Conservation (phyloP, 345 rosid species). For the Eucalyptus polybractea region DNA sequence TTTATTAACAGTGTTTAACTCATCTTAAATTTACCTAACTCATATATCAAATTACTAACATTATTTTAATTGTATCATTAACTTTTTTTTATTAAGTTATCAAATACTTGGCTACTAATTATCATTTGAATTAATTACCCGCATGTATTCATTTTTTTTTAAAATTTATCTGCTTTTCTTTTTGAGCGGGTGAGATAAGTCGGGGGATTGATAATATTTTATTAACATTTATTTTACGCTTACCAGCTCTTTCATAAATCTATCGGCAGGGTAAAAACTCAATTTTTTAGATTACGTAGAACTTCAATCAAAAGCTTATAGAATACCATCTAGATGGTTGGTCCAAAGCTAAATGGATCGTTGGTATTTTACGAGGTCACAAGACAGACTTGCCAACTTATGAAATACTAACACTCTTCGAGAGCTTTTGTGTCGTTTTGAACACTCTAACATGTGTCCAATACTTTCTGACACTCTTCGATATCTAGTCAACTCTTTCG, state of each 20-base stretch:
- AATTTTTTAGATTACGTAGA: background rate
- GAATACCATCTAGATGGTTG: background rate
- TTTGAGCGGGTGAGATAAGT: background rate
- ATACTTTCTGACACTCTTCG: too few species aligned
- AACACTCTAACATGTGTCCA: too few species aligned
- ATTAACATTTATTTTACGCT: background rate
- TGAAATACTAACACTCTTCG: fast-evolving
- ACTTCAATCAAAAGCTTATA: background rate
- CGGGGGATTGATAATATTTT: background rate
- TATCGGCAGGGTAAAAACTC: background rate
- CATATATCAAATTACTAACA: background rate
- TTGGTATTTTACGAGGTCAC: too few species aligned
- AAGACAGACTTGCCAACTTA: too few species aligned
- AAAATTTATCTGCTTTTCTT: background rate
- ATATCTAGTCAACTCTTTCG: too few species aligned
- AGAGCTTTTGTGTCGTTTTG: fast-evolving
- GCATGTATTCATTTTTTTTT: too few species aligned
- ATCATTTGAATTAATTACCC: background rate
- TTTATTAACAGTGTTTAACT: background rate
- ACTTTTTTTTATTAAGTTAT: background rate
- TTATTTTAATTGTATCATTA: background rate
- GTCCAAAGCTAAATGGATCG: background rate
- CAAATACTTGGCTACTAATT: background rate
- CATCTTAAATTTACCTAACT: background rate
- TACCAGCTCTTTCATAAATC: background rate